phyloP scores from a whole-genome alignment of 352 stramenopile genomes.

The Phytophthora multivora region DNA sequence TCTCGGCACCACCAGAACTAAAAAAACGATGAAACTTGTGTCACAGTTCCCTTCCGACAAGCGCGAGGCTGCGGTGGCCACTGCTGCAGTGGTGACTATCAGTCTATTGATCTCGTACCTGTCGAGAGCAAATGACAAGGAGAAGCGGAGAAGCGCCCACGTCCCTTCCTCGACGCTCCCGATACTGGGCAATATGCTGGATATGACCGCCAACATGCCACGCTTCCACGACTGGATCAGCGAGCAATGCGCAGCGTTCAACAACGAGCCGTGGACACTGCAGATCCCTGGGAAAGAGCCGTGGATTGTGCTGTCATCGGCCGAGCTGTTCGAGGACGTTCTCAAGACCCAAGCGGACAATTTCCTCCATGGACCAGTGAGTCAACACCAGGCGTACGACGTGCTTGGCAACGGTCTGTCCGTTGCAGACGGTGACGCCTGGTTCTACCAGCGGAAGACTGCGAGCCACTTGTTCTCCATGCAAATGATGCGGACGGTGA shows the following conservation, averaged over 20 bases:
- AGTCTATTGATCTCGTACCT: background rate
- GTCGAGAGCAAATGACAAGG: background rate
- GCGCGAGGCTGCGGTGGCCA: background rate
- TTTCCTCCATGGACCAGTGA: conserved; percentile 2
- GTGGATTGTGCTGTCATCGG: conserved; percentile 6
- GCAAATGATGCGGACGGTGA: conserved; percentile 19
- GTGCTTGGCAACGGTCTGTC: conserved; percentile 4
- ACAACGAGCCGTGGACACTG: conserved; percentile 3
- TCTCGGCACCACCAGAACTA: conserved; percentile 3
- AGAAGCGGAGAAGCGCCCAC: background rate
- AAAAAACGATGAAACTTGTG: conserved; percentile 1
- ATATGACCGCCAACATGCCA: conserved; percentile 2
- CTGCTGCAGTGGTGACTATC: background rate
- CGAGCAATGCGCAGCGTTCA: background rate
- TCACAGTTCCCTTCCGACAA: background rate
- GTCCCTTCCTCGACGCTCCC: background rate
- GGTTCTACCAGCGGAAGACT: conserved; percentile 6
- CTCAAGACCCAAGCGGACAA: conserved; percentile 8
- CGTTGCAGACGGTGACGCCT: background rate
- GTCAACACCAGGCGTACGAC: conserved; percentile 1
- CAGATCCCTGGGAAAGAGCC: conserved; percentile 5
- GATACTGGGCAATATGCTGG: conserved; percentile 6
- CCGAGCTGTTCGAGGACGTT: conserved; percentile 7
- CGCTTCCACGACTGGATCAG: conserved; percentile 11
- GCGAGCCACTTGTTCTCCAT: conserved; percentile 5